A percentile compares a stretch with the other conserved stretches of the same genome.
These are phyloP conservation scores for Aspergillus coremiiformis DNA, from an alignment of 495 filamentous ascomycete genomes.

Conservation along the genomic window DNA sequence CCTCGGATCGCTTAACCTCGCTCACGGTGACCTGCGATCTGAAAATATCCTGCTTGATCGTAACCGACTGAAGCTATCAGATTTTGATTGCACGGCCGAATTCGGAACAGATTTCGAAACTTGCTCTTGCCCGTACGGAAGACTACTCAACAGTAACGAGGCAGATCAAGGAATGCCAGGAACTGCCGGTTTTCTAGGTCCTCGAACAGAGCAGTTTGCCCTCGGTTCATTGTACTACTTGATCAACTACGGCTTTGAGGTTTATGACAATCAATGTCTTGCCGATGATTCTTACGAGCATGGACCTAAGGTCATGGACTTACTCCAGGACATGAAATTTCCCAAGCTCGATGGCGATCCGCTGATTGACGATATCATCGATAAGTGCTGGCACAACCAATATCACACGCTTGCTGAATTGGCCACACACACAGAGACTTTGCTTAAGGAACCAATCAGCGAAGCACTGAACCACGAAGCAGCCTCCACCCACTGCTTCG, in stretches of 20 bases:
- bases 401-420: constrained; percentile 25
- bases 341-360: constrained; percentile 26
- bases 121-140: constrained; percentile 22
- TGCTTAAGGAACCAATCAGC: background rate
- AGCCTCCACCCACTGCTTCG: no score
- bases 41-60: constrained; percentile 25
- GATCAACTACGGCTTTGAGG: constrained; percentile 34
- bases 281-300: constrained; percentile 29
- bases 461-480: background rate
- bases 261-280: constrained; percentile 28
- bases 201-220: constrained; percentile 34
- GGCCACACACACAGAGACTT: constrained; percentile 19
- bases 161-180: constrained; percentile 18
- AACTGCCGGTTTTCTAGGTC: constrained; percentile 23
- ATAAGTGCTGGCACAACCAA: constrained; percentile 33
- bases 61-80: constrained; percentile 20
- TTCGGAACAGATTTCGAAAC: constrained; percentile 24
- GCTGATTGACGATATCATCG: constrained; percentile 30
- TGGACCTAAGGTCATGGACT: constrained; percentile 26
- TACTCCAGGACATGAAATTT: constrained; percentile 31
- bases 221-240: constrained; percentile 32
- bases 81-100: constrained; percentile 26
- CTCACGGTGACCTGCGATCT: constrained; percentile 28
- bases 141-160: constrained; percentile 19
- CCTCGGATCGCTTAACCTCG: constrained; percentile 32